Conservation (phyloP, 2,329 filamentous ascomycete genomes). For the Ampelomyces quisqualis region DNA sequence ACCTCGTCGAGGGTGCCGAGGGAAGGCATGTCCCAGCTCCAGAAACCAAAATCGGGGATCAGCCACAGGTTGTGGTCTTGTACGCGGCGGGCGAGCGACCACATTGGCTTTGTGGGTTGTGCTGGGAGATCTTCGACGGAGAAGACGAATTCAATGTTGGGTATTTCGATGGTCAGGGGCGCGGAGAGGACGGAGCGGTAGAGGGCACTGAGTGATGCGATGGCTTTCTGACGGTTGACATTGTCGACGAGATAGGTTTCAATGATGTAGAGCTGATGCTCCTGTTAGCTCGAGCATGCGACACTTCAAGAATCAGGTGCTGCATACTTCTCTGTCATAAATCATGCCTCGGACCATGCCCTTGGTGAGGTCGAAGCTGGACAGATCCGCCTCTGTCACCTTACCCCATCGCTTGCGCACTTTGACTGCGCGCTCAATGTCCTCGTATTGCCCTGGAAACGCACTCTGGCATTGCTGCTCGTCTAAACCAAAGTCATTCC, state of each 20-base stretch:
- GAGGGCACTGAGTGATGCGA: slow-evolving; percentile 31
- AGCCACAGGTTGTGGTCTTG: slow-evolving; percentile 38
- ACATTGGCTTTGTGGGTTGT: slow-evolving; percentile 32
- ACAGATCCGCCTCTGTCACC: slow-evolving; percentile 29
- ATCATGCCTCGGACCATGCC: slow-evolving; percentile 40
- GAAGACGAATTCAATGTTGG: slow-evolving; percentile 39
- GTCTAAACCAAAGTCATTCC: slow-evolving; percentile 32
- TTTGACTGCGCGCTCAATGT: slow-evolving; percentile 32
- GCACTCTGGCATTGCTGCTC: slow-evolving; percentile 35
- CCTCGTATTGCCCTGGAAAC: slow-evolving; percentile 36
- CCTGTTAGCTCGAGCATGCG: slow-evolving; percentile 5
- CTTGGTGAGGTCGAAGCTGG: slow-evolving; percentile 32
- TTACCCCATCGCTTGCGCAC: slow-evolving; percentile 25
- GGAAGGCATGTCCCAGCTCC: slow-evolving; percentile 40
- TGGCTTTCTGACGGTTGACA: slow-evolving; percentile 37
- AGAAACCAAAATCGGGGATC: slow-evolving; percentile 41
- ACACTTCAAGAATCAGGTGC: not conserved
- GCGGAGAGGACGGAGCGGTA: slow-evolving; percentile 34
- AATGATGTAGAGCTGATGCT: slow-evolving; percentile 33
- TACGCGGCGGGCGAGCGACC: slow-evolving; percentile 35
- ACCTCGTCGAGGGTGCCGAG: slow-evolving; percentile 35
- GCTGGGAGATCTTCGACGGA: slow-evolving; percentile 38
- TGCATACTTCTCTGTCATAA: slow-evolving; percentile 31
- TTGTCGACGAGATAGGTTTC: slow-evolving; percentile 39
- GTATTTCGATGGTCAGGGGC: slow-evolving; percentile 24